Evolutionary conservation across 257 asterid species (phyloP).

Genomic region (Scutellaria minor): DNA sequence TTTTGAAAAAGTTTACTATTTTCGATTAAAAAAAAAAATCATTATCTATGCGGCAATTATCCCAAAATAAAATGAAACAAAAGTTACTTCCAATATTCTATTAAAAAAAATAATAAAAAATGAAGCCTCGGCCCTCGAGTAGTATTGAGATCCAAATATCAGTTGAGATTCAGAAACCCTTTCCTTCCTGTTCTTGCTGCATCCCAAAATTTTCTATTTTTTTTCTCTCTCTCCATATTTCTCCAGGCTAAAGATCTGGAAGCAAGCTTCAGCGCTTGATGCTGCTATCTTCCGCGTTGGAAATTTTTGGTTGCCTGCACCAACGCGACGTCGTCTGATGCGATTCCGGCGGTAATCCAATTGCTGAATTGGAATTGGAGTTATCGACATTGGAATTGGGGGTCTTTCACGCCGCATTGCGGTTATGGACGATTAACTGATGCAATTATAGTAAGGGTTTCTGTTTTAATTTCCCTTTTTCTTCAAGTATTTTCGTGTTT

Average conservation of each 20-base stretch:
- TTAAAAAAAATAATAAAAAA: too few relatives aligned
- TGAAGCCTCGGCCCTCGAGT: too few relatives aligned
- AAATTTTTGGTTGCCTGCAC: background rate
- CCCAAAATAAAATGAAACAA: too few relatives aligned
- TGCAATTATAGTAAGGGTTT: constrained; percentile 31
- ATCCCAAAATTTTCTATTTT: background rate
- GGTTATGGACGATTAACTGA: background rate
- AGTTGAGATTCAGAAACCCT: constrained; percentile 5
- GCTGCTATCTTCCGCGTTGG: background rate
- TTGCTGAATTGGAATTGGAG: constrained; percentile 3
- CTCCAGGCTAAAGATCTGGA: constrained; percentile 16
- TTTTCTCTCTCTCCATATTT: background rate
- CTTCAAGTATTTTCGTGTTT: background rate
- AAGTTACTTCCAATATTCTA: too few relatives aligned
- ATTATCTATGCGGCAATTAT: too few relatives aligned
- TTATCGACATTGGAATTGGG: constrained; percentile 18
- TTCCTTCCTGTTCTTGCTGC: background rate
- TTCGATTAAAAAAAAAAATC: too few relatives aligned
- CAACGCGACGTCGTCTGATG: constrained; percentile 20
- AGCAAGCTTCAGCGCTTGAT: background rate
- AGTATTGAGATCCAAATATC: constrained; percentile 6
- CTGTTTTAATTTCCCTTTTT: background rate
- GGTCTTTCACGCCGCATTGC: constrained; percentile 17
- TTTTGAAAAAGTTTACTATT: too few relatives aligned
- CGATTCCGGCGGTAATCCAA: constrained; percentile 8